phyloP scores from a whole-genome alignment of 2,329 filamentous ascomycete species.

The Arthrobotrys iridis region DNA sequence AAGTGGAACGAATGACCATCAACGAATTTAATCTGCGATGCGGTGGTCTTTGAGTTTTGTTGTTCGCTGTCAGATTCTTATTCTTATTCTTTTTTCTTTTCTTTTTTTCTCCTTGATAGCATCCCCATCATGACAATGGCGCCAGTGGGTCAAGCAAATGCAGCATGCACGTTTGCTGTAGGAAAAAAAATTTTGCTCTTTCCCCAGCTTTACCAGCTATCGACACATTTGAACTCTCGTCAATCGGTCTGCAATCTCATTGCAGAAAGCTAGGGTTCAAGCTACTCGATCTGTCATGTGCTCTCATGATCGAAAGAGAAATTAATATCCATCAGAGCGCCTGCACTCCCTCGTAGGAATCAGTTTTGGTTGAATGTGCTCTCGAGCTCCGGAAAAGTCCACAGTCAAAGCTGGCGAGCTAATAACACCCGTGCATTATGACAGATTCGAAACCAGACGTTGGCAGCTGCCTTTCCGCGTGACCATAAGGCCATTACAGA shows the following conservation, averaged over 20 bases:
- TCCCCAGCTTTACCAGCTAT: conserved; percentile 50
- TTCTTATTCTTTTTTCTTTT: conserved; percentile 31
- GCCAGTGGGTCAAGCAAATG: conserved; percentile 20
- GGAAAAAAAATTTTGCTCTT: conserved; percentile 45
- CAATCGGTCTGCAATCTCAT: conserved; percentile 42
- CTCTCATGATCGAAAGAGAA: conserved; percentile 30
- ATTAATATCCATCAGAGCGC: conserved; percentile 11
- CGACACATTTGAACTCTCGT: conserved; percentile 47
- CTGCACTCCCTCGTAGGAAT: conserved; percentile 25
- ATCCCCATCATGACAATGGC: conserved; percentile 9
- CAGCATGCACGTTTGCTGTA: conserved; percentile 28
- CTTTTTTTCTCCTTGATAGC: conserved; percentile 29
- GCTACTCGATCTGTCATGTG: conserved; percentile 43
- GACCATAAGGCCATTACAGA: conserved; percentile 46
- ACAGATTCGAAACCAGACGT: conserved; percentile 40
- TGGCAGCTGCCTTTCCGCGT: conserved; percentile 48
- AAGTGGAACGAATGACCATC: conserved; percentile 46
- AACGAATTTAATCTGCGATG: conserved; percentile 30
- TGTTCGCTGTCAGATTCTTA: conserved; percentile 10
- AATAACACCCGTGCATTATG: conserved; percentile 43
- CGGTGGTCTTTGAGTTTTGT: conserved; percentile 8
- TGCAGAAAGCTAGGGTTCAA: conserved; percentile 43
- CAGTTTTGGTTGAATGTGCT: conserved; percentile 34
- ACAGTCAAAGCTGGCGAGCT: conserved; percentile 6
- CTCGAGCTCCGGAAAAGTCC: conserved; percentile 36